These are phyloP conservation scores for Boletus pseudo-olivaceus DNA, from an alignment of 768 basidiomycete genomes.

Conservation along the genomic window DNA sequence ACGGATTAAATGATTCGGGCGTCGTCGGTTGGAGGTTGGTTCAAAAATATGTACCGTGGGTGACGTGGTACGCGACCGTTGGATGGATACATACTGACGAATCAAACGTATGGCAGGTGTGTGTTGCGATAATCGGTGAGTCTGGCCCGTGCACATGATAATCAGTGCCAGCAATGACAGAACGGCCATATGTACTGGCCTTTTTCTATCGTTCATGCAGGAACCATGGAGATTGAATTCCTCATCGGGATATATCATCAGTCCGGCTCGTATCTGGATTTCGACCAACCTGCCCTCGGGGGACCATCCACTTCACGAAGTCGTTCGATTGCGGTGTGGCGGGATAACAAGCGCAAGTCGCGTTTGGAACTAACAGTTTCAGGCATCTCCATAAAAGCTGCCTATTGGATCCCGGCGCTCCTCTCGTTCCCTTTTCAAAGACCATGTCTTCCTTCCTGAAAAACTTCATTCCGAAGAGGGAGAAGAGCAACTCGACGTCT, in stretches of 20 bases:
- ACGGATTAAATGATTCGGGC: neutral
- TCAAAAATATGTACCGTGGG: neutral
- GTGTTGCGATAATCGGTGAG: slow-evolving; percentile 6
- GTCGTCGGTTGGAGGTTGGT: neutral
- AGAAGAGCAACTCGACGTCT: slow-evolving; percentile 35
- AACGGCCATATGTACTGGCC: neutral
- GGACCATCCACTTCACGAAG: neutral
- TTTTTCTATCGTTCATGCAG: neutral
- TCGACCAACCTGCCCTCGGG: neutral
- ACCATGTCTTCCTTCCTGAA: slow-evolving; percentile 36
- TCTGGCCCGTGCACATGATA: neutral
- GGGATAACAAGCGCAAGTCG: neutral
- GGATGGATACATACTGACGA: neutral
- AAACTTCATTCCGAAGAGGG: slow-evolving; percentile 48
- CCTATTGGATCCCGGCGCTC: neutral
- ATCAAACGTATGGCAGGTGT: neutral
- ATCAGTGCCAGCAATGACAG: neutral
- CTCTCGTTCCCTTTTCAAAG: neutral
- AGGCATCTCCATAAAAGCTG: slow-evolving; percentile 16
- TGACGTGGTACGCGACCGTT: neutral
- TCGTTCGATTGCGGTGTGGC: neutral
- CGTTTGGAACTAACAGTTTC: slow-evolving; percentile 3
- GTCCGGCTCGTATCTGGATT: neutral
- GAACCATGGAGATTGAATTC: neutral
- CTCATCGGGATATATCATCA: neutral